A percentile compares a stretch with the other conserved stretches of the same genome.
These are phyloP conservation scores for Antarctomyces pellizariae DNA, from an alignment of 495 filamentous ascomycete genomes.

Conservation along the genomic window DNA sequence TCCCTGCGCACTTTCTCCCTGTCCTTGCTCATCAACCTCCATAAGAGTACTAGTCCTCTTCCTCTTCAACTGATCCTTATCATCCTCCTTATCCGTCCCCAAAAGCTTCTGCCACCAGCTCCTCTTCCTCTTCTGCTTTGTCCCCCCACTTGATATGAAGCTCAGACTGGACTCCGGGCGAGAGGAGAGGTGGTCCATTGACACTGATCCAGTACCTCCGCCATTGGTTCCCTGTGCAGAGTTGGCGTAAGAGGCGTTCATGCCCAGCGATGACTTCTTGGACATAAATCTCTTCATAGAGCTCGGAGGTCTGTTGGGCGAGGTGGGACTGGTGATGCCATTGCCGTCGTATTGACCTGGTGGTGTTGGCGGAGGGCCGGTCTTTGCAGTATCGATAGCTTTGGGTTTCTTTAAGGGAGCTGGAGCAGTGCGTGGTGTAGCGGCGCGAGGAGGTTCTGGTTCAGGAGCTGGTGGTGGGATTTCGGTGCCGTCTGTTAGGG, in stretches of 20 bases:
- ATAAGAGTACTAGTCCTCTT: slow-evolving; percentile 11
- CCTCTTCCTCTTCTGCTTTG: slow-evolving; percentile 11
- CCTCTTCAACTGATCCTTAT: slow-evolving; percentile 1
- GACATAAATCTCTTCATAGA: no score
- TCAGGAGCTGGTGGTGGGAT: slow-evolving; percentile 29
- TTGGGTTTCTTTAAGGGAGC: slow-evolving; percentile 3
- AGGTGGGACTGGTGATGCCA: slow-evolving; percentile 5
- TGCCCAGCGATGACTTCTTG: no score
- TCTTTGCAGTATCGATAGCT: not conserved
- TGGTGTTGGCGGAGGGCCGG: slow-evolving; percentile 1
- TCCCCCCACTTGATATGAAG: slow-evolving; percentile 12
- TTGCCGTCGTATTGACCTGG: slow-evolving; percentile 8
- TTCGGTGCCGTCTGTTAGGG: slow-evolving; percentile 30
- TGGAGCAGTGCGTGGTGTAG: slow-evolving; percentile 12
- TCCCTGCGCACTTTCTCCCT: not conserved
- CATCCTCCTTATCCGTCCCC: slow-evolving; percentile 3
- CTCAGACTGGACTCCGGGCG: no score
- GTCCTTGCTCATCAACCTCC: slow-evolving; percentile 4
- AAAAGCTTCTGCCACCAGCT: slow-evolving; percentile 14
- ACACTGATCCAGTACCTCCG: slow-evolving; percentile 11
- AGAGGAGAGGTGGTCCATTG: slow-evolving; percentile 8
- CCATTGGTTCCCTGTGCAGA: slow-evolving; percentile 13
- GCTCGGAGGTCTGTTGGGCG: slow-evolving; percentile 6
- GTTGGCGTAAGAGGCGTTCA: slow-evolving; percentile 12
- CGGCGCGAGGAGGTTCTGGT: slow-evolving; percentile 22